Conservation (phyloP, 1,284 basidiomycete species). For the Earliella scabrosa region DNA sequence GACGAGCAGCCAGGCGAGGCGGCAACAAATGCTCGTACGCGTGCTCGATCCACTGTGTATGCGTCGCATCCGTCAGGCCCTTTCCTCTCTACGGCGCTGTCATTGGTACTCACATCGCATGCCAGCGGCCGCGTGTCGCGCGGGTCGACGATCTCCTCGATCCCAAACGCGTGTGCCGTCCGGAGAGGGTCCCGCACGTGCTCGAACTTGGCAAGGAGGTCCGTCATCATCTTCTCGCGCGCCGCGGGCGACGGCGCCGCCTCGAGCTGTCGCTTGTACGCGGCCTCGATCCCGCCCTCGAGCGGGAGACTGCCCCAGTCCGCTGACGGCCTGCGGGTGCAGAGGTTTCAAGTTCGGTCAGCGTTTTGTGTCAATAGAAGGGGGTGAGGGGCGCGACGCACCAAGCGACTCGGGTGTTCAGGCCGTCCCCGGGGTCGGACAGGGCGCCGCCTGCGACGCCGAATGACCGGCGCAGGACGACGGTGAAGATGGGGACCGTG, state of each 20-base stretch:
- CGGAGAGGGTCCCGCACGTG: conserved; percentile 41
- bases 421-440: conserved; percentile 43
- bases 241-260: conserved; percentile 36
- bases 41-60: conserved; percentile 17
- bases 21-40: conserved; percentile 16
- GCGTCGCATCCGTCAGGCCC: not conserved
- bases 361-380: not conserved
- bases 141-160: conserved; percentile 50
- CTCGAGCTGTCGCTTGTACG: conserved; percentile 47
- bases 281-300: conserved; percentile 49
- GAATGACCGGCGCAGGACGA: conserved; percentile 44
- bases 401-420: conserved; percentile 45
- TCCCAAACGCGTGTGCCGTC: conserved; percentile 44
- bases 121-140: conserved; percentile 43
- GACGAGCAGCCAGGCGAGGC: conserved; percentile 1
- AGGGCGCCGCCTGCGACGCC: conserved; percentile 48
- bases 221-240: conserved; percentile 42
- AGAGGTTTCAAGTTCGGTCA: too few relatives aligned
- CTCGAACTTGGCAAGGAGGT: conserved; percentile 43
- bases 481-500: conserved; percentile 43
- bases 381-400: too few relatives aligned
- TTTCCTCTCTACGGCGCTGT: too few relatives aligned
- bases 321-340: conserved; percentile 44
- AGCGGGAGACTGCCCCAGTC: conserved; percentile 50
- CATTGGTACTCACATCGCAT: conserved; percentile 39